A percentile compares a stretch with the other conserved stretches of the same genome.
Evolutionary conservation across 2,329 filamentous ascomycete species (phyloP).

Genomic region (Myriosclerotinia duriaeana): DNA sequence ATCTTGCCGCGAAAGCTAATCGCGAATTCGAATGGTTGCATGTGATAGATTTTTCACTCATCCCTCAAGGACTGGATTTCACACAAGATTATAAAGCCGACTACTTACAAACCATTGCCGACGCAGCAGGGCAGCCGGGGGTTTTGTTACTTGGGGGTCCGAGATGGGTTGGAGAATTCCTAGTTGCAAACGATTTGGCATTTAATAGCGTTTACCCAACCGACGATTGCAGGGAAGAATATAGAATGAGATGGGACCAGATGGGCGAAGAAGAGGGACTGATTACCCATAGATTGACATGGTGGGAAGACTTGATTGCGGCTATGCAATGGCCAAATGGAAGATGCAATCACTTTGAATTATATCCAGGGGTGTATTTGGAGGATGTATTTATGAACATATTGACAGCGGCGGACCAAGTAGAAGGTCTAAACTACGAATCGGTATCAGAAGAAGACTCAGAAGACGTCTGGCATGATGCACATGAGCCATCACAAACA

Average conservation of each 20-base stretch:
- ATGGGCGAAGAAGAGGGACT: slow-evolving; percentile 17
- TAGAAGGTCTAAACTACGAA: neutral
- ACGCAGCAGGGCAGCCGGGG: slow-evolving; percentile 13
- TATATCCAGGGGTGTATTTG: slow-evolving; percentile 1
- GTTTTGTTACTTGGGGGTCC: slow-evolving; percentile 17
- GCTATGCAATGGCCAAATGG: slow-evolving; percentile 12
- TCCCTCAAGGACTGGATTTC: slow-evolving; percentile 8
- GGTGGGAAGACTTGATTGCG: slow-evolving; percentile 16
- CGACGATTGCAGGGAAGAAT: slow-evolving; percentile 14
- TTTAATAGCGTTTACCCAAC: slow-evolving; percentile 21
- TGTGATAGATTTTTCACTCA: slow-evolving; percentile 21
- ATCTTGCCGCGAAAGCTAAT: slow-evolving; percentile 20
- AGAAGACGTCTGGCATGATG: slow-evolving; percentile 9
- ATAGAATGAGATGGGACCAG: slow-evolving; percentile 16
- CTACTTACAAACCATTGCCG: slow-evolving; percentile 10
- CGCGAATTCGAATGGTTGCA: slow-evolving; percentile 21
- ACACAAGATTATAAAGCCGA: slow-evolving; percentile 2
- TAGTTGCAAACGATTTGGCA: neutral
- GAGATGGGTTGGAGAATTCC: slow-evolving; percentile 21
- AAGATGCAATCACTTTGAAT: slow-evolving; percentile 19
- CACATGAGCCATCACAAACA: neutral
- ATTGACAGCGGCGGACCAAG: slow-evolving; percentile 12
- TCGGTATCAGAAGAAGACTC: neutral
- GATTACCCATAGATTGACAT: slow-evolving; percentile 12
- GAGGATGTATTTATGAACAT: slow-evolving; percentile 18